Conservation (phyloP, 345 rosid species). For the Diplotaxis tenuifolia region DNA sequence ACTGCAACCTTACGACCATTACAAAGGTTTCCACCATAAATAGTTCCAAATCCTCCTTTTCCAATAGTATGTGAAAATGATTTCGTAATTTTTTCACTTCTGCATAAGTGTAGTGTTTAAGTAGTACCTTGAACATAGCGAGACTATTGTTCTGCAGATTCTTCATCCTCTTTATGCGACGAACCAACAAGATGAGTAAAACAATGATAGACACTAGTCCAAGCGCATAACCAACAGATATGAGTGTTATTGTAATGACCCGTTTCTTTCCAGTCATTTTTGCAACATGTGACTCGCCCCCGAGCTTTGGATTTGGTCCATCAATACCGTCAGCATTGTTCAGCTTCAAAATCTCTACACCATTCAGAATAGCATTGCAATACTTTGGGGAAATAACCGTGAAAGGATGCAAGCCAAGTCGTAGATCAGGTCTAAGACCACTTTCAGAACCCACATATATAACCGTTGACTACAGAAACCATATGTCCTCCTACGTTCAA, state of each 20-base stretch:
- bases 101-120: background rate
- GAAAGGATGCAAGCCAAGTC: constrained; percentile 19
- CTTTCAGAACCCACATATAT: background rate
- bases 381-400: fast-evolving
- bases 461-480: background rate
- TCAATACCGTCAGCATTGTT: background rate
- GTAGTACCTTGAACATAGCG: background rate
- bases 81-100: background rate
- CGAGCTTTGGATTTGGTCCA: constrained; percentile 30
- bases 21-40: background rate
- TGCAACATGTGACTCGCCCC: background rate
- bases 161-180: background rate
- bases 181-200: background rate
- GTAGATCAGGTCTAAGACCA: constrained; percentile 8
- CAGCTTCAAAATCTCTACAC: constrained; percentile 48
- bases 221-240: background rate
- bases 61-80: background rate
- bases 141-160: background rate
- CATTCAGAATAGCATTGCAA: constrained; percentile 40
- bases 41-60: background rate
- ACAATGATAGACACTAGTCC: background rate
- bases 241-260: background rate
- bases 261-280: background rate
- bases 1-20: background rate
- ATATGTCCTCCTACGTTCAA: constrained; percentile 26